Conservation (phyloP, 2,329 filamentous ascomycete species). For the Ilyonectria robusta region DNA sequence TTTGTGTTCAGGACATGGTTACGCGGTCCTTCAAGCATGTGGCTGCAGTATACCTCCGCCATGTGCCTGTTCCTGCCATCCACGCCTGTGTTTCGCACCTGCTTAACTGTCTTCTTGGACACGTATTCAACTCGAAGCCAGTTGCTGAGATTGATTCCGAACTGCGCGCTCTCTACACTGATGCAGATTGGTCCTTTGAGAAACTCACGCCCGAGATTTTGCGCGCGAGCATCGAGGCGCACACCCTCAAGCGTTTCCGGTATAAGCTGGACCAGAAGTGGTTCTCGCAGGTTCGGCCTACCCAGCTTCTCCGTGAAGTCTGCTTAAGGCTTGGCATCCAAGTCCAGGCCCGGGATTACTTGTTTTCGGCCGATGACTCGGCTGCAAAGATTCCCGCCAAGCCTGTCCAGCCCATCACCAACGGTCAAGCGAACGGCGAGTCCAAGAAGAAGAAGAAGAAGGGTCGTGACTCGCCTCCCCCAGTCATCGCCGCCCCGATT, state of each 20-base stretch:
- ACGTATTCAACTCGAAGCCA: conserved; percentile 82
- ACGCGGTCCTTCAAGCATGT: conserved; percentile 97
- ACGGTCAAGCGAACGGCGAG: conserved; percentile 60
- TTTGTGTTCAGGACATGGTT: conserved; percentile 93
- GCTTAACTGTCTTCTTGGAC: conserved; percentile 92
- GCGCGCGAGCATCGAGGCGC: conserved; percentile 76
- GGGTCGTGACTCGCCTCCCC: conserved; percentile 67
- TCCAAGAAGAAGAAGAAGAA: conserved; percentile 76
- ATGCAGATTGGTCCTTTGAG: conserved; percentile 86
- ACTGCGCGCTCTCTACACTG: conserved; percentile 82
- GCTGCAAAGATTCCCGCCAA: conserved; percentile 49
- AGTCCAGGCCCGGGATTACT: conserved; percentile 77
- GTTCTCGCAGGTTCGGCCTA: conserved; percentile 75
- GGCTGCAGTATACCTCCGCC: conserved; percentile 82
- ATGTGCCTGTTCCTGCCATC: conserved; percentile 85
- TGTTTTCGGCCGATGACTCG: conserved; percentile 50
- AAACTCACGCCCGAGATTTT: conserved; percentile 82
- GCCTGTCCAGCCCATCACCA: conserved; percentile 52
- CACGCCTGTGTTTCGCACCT: conserved; percentile 86
- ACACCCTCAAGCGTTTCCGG: conserved; percentile 82
- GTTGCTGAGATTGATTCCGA: conserved; percentile 82
- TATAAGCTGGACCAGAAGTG: conserved; percentile 80
- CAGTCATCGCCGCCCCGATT: conserved; percentile 60
- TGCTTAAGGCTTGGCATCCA: conserved; percentile 92
- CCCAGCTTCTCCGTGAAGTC: conserved; percentile 92